A percentile compares a stretch with the other conserved stretches of the same genome.
Evolutionary conservation across 257 asterid species (phyloP).

Genomic region (Avicennia marina): DNA sequence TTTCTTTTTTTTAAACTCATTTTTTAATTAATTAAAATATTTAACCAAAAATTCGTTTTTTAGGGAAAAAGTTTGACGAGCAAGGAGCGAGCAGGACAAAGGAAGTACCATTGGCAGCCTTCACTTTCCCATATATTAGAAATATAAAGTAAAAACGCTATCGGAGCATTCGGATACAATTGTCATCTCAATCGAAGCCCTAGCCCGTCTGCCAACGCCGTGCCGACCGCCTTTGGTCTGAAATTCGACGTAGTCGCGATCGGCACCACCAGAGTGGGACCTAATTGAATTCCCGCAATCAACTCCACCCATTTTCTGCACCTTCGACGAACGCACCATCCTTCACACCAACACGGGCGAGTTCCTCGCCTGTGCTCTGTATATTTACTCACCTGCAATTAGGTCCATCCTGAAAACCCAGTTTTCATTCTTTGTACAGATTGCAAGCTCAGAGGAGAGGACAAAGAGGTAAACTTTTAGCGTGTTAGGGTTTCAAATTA

Average conservation of each 20-base stretch:
- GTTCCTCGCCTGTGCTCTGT: neutral
- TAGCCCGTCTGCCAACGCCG: conserved; percentile 12
- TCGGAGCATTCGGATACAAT: neutral
- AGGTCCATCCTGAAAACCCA: neutral
- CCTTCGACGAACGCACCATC: neutral
- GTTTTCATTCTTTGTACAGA: neutral
- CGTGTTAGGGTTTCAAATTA: conserved; percentile 7
- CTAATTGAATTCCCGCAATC: neutral
- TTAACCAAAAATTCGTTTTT: no score
- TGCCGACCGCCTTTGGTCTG: neutral
- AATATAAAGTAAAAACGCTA: neutral
- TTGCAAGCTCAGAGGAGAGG: neutral
- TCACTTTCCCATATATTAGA: no score
- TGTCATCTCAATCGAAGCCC: conserved; percentile 10
- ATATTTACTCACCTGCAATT: neutral
- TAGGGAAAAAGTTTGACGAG: no score
- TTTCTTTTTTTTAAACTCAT: no score
- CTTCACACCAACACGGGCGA: conserved; percentile 4
- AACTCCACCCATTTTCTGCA: neutral
- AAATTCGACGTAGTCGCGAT: conserved; percentile 3
- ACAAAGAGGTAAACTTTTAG: conserved; percentile 4
- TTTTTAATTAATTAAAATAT: no score
- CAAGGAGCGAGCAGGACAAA: no score
- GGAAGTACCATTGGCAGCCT: no score
- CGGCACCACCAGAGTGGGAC: neutral